Base-by-base conservation (phyloP, 192 early-diverging fungal genomes). In the Backusella psychrophila region DNA sequence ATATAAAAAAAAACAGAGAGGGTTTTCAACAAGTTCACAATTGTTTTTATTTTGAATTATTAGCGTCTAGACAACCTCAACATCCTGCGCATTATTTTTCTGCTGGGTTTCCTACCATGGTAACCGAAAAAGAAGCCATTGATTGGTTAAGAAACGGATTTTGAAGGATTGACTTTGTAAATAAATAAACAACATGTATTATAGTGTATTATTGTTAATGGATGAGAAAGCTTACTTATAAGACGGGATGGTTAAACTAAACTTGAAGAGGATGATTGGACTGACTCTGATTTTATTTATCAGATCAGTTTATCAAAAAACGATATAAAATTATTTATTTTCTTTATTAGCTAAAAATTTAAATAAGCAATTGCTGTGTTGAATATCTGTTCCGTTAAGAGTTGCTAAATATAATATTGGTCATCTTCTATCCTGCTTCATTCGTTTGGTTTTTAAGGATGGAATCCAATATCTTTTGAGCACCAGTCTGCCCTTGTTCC, bases 81-180 rank as follows among this genome's bases (percentile, higher is more conserved):
- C 21, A 63, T 29, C 56, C 56, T 63, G 21, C 56, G 21, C 56
- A 63, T 23, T 63, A 63, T 29, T 63, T 63, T 63, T 63, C 56
- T 63, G 56, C 56, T 75, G 74, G 74, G 2, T 67, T 59, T 42
- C 65, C 74, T 21, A 66, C 74, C 8, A 39, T 75, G 56, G 74
- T 75, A 9, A 66, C 74, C 38, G 74, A 75, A 41, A 75, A 75
- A 67, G 74, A 75, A 35, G 74, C 74, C 1, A 75, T 75, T 31
- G 74, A 75, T 31, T 75, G 74, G 74, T 14, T 75, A n/a, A 75
- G 63, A 49, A 65, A 63, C 34, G 74, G 63, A 8, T 71, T 71
- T 71, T 71, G 29, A 49, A 6, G 6, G 46, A 1, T 49, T 44
- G 39, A 8, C 0, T 36, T 41, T 69, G 35, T 69, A 69, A 21